Base-by-base conservation (phyloP, 495 filamentous ascomycete species). In the Tuber melanosporum region DNA sequence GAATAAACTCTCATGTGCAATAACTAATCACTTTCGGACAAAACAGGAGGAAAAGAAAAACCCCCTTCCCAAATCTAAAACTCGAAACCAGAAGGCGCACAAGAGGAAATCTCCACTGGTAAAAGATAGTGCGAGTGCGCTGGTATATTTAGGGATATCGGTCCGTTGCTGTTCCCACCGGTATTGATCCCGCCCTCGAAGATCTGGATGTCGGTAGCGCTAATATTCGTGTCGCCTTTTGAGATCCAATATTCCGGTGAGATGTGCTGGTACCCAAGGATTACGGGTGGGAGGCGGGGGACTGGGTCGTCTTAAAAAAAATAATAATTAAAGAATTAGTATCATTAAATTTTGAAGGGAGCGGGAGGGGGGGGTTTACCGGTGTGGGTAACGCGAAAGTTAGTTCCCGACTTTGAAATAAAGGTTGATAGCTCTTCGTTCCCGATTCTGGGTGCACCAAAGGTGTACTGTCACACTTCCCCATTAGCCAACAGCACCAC, bases 391-490 rank as follows among this genome's bases (percentile, higher is more conserved):
- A 89, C 85, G 14, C 90, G 85, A 83, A 85, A 91, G 74, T 87
- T 88, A 12, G 82, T 82, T 14, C 85, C 85, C 69, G 88, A 86
- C 42, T 81, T 75, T 1, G 86, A 87, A 81, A 91, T 86, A 75
- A 86, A 89, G 26, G 83, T 77, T 8, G 87, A 85, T 73, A 90
- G 75, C 6, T 82, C 84, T 4, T 76, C 22, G 49, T 87, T 88
- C 22, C 89, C 90, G 15, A 91, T 85, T 14, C 88, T 87, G 2
- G 90, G 90, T 12, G 86, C 83, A 52, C 89, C 90, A 76, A 87
- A 91, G 20, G 87, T 88, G 81, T 91, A 91, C 47, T 49, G 22
- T 49, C 46, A 19, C 7, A 22, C 47, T 22, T 49, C 47, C 76
- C 47, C 7, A 49, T 49, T 19, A 49, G 47, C 47, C 19, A 49